phyloP scores from a whole-genome alignment of 148 eudicot species.

The Rhododendron williamsianum region DNA sequence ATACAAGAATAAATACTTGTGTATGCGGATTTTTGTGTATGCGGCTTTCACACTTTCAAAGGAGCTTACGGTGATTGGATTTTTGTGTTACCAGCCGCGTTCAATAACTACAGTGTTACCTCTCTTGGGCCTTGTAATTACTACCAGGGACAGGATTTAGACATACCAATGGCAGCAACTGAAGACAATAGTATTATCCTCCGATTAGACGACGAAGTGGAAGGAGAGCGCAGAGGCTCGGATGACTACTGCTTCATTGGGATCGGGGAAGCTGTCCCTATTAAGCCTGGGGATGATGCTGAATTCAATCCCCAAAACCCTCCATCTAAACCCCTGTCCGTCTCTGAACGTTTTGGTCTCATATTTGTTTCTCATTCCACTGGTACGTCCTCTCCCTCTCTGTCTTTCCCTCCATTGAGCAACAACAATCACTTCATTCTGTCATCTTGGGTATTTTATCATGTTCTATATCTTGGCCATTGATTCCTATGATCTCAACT shows the following conservation, averaged over 20 bases:
- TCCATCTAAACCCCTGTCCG: slow-evolving; percentile 53
- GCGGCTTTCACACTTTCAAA: neutral
- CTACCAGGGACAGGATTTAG: neutral
- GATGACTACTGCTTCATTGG: slow-evolving; percentile 52
- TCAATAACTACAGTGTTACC: neutral
- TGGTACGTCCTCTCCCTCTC: slow-evolving; percentile 23
- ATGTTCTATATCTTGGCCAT: neutral
- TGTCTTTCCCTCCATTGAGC: neutral
- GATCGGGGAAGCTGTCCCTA: slow-evolving; percentile 56
- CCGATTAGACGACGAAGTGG: slow-evolving; percentile 45
- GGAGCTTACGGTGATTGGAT: neutral
- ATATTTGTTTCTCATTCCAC: slow-evolving; percentile 56
- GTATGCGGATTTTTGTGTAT: neutral
- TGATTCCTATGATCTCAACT: neutral
- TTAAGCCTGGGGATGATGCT: slow-evolving; percentile 26
- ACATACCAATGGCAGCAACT: neutral
- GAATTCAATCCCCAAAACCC: slow-evolving; percentile 33
- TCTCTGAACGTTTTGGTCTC: slow-evolving; percentile 50
- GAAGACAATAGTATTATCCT: neutral
- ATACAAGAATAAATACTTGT: neutral
- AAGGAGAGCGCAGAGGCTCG: slow-evolving; percentile 46
- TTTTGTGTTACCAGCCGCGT: neutral
- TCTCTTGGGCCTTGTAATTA: neutral
- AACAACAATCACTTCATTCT: neutral
- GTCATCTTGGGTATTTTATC: neutral